phyloP scores from a whole-genome alignment of 2,329 filamentous ascomycete species.

The Diaporthe destruens region DNA sequence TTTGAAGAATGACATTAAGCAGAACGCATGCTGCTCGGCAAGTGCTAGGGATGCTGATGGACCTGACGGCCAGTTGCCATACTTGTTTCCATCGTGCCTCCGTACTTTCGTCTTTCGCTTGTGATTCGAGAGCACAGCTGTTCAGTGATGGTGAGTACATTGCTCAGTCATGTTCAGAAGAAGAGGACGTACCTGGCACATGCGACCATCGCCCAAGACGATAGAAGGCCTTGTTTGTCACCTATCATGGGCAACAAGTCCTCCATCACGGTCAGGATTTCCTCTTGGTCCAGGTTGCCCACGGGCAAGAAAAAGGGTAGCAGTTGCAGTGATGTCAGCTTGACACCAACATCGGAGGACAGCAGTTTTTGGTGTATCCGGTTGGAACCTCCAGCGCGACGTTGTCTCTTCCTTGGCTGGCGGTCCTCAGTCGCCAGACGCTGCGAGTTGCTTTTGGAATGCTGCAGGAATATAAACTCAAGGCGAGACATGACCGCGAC shows the following conservation, averaged over 20 bases:
- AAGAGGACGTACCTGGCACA: conserved; percentile 74
- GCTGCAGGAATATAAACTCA: conserved; percentile 60
- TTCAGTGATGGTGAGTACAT: conserved; percentile 3
- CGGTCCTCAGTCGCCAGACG: conserved; percentile 53
- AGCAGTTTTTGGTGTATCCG: conserved; percentile 64
- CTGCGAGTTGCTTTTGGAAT: conserved; percentile 46
- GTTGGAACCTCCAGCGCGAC: conserved; percentile 57
- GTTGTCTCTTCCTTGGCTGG: conserved; percentile 66
- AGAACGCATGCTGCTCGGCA: conserved; percentile 84
- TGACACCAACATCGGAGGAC: conserved; percentile 58
- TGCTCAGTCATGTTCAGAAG: conserved; percentile 1
- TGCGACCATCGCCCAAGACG: conserved; percentile 88
- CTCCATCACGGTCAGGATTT: conserved; percentile 67
- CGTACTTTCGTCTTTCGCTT: conserved; percentile 56
- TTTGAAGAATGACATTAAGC: conserved; percentile 75
- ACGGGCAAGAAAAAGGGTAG: conserved; percentile 68
- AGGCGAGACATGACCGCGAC: conserved; percentile 70
- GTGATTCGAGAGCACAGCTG: conserved; percentile 61
- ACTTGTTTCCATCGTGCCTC: conserved; percentile 74
- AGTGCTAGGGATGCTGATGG: conserved; percentile 75
- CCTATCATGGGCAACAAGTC: conserved; percentile 70
- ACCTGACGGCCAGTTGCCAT: conserved; percentile 81
- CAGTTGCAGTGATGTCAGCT: conserved; percentile 67
- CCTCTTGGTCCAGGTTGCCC: conserved; percentile 60
- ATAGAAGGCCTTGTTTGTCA: conserved; percentile 76